Percentiles rank a stretch among this genome's conserved stretches.
Evolutionary conservation across 2,329 filamentous ascomycete genomes (phyloP).

Genomic region (Colletotrichum tanaceti): DNA sequence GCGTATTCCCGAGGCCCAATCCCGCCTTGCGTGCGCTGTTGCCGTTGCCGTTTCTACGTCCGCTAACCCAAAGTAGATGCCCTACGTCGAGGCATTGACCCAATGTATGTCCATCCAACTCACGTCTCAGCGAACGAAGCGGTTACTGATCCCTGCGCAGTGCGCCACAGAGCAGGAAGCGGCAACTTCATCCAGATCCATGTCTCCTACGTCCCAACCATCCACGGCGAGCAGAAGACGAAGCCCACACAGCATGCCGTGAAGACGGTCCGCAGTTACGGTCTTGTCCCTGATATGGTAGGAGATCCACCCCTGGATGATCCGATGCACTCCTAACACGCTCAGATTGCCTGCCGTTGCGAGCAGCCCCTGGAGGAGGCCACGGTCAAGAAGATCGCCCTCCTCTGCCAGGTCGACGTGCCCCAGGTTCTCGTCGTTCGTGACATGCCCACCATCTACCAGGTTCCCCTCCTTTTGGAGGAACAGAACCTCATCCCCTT

Average conservation of each 20-base stretch:
- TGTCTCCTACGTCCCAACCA: slow-evolving; percentile 86
- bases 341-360: slow-evolving; percentile 90
- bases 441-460: slow-evolving; percentile 91
- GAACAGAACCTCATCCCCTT: slow-evolving; percentile 79
- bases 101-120: slow-evolving; percentile 58
- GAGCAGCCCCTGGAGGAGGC: slow-evolving; percentile 77
- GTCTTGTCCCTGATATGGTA: slow-evolving; percentile 76
- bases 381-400: slow-evolving; percentile 88
- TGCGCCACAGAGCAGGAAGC: slow-evolving; percentile 77
- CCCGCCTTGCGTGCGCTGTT: not conserved
- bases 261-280: slow-evolving; percentile 83
- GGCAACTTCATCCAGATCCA: slow-evolving; percentile 90
- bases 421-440: slow-evolving; percentile 91
- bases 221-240: slow-evolving; percentile 83
- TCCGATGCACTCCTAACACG: not conserved
- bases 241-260: slow-evolving; percentile 97
- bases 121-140: too few species aligned
- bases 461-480: slow-evolving; percentile 91
- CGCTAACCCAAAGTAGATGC: slow-evolving; percentile 57
- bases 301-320: slow-evolving; percentile 35
- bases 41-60: not conserved
- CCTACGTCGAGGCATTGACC: slow-evolving; percentile 87
- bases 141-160: slow-evolving; percentile 11
- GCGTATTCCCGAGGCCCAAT: not conserved
- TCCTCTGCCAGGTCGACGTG: slow-evolving; percentile 86